Conservation (phyloP, 2,329 filamentous ascomycete genomes). For the Aspergillus phoenicis region DNA sequence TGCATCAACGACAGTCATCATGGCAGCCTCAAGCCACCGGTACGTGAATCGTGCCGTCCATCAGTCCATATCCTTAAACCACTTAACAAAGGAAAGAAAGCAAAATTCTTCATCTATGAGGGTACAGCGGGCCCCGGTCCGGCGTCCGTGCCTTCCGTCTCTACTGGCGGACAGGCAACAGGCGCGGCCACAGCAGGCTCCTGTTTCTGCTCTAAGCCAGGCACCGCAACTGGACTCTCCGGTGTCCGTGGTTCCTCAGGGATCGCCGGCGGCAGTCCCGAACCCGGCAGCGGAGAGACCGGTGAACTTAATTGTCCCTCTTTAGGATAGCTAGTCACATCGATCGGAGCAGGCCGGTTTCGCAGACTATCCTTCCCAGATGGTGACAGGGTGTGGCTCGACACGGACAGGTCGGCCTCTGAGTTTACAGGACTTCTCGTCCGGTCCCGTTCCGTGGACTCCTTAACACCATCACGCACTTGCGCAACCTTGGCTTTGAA, state of each 20-base stretch:
- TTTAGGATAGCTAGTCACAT: conserved; percentile 27
- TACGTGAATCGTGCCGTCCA: neutral
- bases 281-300: conserved; percentile 32
- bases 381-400: conserved; percentile 41
- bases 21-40: neutral
- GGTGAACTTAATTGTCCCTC: conserved; percentile 30
- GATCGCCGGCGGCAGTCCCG: conserved; percentile 36
- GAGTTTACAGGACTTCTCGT: conserved; percentile 54
- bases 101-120: neutral
- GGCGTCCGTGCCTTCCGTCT: neutral
- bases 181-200: conserved; percentile 2
- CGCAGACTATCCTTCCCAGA: conserved; percentile 25
- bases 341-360: conserved; percentile 26
- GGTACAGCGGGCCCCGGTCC: conserved; percentile 9
- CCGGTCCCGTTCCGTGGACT: conserved; percentile 53
- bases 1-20: conserved; percentile 1
- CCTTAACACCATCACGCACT: conserved; percentile 57
- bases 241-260: conserved; percentile 39
- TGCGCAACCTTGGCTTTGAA: conserved; percentile 64
- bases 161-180: neutral
- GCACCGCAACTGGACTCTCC: conserved; percentile 21
- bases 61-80: conserved; percentile 2
- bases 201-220: conserved; percentile 9
- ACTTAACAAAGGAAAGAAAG: conserved; percentile 6
- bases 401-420: conserved; percentile 37